Conservation (phyloP, 2,329 filamentous ascomycete species). For the Capronia epimyces region DNA sequence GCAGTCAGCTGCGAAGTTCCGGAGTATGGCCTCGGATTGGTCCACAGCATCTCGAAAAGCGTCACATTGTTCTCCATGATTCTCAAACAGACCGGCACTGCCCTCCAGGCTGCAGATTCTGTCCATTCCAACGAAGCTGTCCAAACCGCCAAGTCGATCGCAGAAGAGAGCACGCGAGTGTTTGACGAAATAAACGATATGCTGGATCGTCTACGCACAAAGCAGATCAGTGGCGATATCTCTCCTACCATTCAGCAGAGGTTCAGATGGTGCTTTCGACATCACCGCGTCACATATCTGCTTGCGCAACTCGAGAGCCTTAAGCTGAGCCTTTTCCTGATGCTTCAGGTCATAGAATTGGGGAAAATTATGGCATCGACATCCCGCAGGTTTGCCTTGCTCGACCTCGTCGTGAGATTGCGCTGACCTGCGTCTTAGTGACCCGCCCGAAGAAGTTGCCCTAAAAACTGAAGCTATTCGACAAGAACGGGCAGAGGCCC, state of each 20-base stretch:
- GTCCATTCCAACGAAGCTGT: conserved; percentile 34
- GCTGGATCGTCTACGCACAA: conserved; percentile 34
- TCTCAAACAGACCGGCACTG: conserved; percentile 37
- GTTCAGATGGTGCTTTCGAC: conserved; percentile 40
- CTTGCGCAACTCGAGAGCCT: conserved; percentile 40
- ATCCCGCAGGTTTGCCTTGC: conserved; percentile 23
- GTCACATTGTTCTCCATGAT: conserved; percentile 39
- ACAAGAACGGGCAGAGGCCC: conserved; percentile 39
- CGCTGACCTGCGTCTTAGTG: conserved; percentile 13
- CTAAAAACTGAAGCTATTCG: conserved; percentile 34
- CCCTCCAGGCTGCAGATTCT: conserved; percentile 32
- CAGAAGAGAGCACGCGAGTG: conserved; percentile 36
- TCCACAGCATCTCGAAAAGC: conserved; percentile 40
- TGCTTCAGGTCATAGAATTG: conserved; percentile 38
- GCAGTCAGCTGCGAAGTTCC: conserved; percentile 40
- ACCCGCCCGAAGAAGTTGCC: conserved; percentile 22
- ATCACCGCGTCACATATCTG: conserved; percentile 40
- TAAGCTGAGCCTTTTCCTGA: conserved; percentile 39
- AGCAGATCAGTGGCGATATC: conserved; percentile 30
- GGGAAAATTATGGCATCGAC: conserved; percentile 33
- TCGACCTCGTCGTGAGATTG: background rate
- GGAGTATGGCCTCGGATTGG: conserved; percentile 37
- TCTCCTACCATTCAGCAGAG: conserved; percentile 33
- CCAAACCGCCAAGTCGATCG: conserved; percentile 37
- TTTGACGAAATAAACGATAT: conserved; percentile 42